Conservation (phyloP, 164 flowering plant genomes). For the Vitis vinifera region ASM3070453v1 NC_081811.1:22270001-22270500, state of each 20-base stretch:
- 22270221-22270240: conserved; percentile 18
- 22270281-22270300: conserved; percentile 33
- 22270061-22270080: conserved; percentile 64
- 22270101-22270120: conserved; percentile 23
- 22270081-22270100: conserved; percentile 53
- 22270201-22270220: not conserved
- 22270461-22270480: too few relatives aligned
- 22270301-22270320: conserved; percentile 27
- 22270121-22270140: not conserved
- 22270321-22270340: not conserved
- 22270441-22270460: too few relatives aligned
- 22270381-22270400: not conserved
- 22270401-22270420: too few relatives aligned
- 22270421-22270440: too few relatives aligned
- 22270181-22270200: not conserved
- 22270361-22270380: conserved; percentile 14
- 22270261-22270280: conserved; percentile 15
- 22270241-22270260: conserved; percentile 7
- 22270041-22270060: conserved; percentile 64
- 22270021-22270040: conserved; percentile 61
- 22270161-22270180: not conserved
- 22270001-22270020: conserved; percentile 74
- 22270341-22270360: not conserved
- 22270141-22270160: not conserved
- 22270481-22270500: too few relatives aligned